phyloP scores from a whole-genome alignment of 805 yeast species.

The Barnettozyma botsteinii region DNA sequence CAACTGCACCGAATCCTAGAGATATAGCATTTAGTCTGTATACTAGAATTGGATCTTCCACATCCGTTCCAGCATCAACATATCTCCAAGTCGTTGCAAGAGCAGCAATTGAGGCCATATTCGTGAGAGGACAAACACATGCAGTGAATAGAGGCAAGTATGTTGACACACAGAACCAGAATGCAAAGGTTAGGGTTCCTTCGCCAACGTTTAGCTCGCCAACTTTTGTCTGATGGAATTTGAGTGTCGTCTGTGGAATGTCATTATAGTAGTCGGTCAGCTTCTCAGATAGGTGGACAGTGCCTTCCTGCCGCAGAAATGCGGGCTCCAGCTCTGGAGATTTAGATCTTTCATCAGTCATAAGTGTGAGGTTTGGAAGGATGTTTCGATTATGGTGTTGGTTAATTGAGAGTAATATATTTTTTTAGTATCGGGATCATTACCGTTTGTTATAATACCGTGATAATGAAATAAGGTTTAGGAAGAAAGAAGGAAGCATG shows the following conservation, averaged over 20 bases:
- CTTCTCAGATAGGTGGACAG: no score
- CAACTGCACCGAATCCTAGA: conserved; percentile 55
- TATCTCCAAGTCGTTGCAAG: conserved; percentile 62
- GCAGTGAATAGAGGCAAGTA: conserved; percentile 74
- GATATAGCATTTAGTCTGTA: conserved; percentile 50
- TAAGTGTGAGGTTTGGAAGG: no score
- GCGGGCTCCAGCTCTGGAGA: no score
- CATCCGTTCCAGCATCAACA: background rate
- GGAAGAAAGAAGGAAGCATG: no score
- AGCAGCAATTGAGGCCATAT: conserved; percentile 67
- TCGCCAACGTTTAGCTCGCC: conserved; percentile 13
- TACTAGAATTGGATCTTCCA: background rate
- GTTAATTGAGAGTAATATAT: no score
- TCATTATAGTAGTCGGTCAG: conserved; percentile 5
- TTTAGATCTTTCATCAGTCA: no score
- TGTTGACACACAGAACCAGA: conserved; percentile 63
- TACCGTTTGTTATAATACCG: no score
- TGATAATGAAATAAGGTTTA: no score
- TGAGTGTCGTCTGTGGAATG: conserved; percentile 16
- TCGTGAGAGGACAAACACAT: conserved; percentile 74
- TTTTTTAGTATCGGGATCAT: no score
- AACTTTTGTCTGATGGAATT: conserved; percentile 15
- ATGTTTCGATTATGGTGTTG: no score
- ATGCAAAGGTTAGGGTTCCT: conserved; percentile 16
- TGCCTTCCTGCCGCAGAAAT: no score